Base-by-base conservation (phyloP, 2,329 filamentous ascomycete genomes). In the Aspergillus piperis region DNA sequence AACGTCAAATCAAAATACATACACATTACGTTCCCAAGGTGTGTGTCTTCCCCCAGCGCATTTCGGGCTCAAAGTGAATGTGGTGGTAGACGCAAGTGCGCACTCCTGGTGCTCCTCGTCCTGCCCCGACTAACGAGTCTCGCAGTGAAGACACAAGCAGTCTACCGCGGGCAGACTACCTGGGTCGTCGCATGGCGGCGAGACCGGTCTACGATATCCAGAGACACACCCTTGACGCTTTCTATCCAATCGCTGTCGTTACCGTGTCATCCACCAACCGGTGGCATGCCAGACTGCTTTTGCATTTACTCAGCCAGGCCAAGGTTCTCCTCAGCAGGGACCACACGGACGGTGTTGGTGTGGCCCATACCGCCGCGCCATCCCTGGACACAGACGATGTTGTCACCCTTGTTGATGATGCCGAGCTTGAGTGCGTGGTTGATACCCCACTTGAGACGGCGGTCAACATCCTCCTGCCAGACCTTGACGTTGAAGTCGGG, bases 391-490 rank as follows among this genome's bases (percentile, higher is more conserved):
- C 86, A 88, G 70, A 89, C 80, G 59, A 89, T 86, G 64, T 81
- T 78, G 70, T 93, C 90, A 64, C 91, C 91, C 75, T 92, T 87
- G 78, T 88, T 89, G 66, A 96, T 84, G 61, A 95, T 88, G 64
- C 88, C 84, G 48, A 99, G 90, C 80, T 90, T 87, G 73, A 96
- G 86, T 70, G 92, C 95, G 76, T 92, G 87, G 76, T 86, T 83
- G 77, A 99, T 91, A 77, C 91, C 95, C 93, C 94, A 99, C 86
- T 94, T 96, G 80, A 99, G 91, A 75, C 95, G 92, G 77, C 89
- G 88, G 82, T 99, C 95, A 70, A 99, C 95, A 80, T 99, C 94
- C 84, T 98, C 92, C 83, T 99, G 95, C 95, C 95, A 99, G 81
- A 96, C 93, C 73, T 90, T 87, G 79, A 90, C 86, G 77, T 85